Evolutionary conservation across 371 early-diverging fungal species (phyloP).

Genomic region (Apophysomyces ossiformis): DNA sequence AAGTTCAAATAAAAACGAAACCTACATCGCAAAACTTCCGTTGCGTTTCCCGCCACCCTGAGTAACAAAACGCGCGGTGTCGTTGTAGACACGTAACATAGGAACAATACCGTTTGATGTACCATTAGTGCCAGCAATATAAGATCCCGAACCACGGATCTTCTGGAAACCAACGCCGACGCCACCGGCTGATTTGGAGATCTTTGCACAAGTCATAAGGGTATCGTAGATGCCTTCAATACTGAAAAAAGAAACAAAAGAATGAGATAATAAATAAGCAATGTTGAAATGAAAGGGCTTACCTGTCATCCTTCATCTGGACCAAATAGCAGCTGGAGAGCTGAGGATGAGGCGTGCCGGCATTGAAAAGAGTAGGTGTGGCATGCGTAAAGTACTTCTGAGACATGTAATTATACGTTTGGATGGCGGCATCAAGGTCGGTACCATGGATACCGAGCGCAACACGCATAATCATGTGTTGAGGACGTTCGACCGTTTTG

Average conservation of each 20-base stretch:
- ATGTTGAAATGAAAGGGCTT: background rate
- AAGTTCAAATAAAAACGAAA: background rate
- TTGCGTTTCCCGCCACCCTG: slow-evolving; percentile 99
- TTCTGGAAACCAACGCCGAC: slow-evolving; percentile 98
- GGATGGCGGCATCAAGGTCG: slow-evolving; percentile 93
- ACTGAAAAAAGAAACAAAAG: slow-evolving; percentile 37
- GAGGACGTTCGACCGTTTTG: slow-evolving; percentile 91
- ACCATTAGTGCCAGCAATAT: slow-evolving; percentile 98
- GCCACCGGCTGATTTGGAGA: slow-evolving; percentile 99
- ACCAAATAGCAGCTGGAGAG: slow-evolving; percentile 97
- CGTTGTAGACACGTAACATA: slow-evolving; percentile 98
- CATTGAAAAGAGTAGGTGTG: slow-evolving; percentile 98
- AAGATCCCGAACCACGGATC: slow-evolving; percentile 94
- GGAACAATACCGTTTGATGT: slow-evolving; percentile 98
- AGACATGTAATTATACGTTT: slow-evolving; percentile 97
- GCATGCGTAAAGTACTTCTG: slow-evolving; percentile 98
- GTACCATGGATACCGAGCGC: slow-evolving; percentile 96
- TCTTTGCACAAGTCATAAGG: slow-evolving; percentile 95
- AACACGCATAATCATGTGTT: slow-evolving; percentile 99
- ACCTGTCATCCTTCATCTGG: slow-evolving; percentile 90
- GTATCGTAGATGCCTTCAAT: slow-evolving; percentile 99
- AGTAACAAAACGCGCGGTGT: slow-evolving; percentile 98
- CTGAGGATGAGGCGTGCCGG: slow-evolving; percentile 97
- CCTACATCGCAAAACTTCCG: slow-evolving; percentile 95
- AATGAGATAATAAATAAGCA: background rate